phyloP scores from a whole-genome alignment of 306 rosid species.

The Prunus mira region DNA sequence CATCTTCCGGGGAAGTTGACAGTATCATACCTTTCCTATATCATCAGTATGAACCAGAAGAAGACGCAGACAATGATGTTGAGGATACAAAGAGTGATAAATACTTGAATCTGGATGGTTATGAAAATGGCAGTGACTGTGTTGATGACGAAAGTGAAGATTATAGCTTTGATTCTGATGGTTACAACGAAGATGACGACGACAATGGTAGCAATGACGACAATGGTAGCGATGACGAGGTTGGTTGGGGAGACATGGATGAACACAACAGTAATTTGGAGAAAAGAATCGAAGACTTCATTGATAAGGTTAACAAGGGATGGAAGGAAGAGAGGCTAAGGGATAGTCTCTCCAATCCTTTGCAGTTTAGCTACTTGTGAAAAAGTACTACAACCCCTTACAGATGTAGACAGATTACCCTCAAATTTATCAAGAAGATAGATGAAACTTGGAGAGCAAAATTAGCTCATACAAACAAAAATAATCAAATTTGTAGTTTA shows the following conservation, averaged over 20 bases:
- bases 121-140: neutral
- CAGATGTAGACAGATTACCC: neutral
- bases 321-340: conserved; percentile 35
- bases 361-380: neutral
- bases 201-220: neutral
- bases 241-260: conserved; percentile 15
- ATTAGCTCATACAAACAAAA: neutral
- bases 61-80: neutral
- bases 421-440: neutral
- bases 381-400: neutral
- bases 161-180: neutral
- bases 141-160: conserved; percentile 12
- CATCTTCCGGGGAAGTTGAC: conserved; percentile 19
- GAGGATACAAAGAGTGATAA: neutral
- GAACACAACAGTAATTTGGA: conserved; percentile 28
- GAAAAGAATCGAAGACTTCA: conserved; percentile 35
- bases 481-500: neutral
- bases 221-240: conserved; percentile 4
- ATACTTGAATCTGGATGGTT: neutral
- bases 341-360: conserved; percentile 2
- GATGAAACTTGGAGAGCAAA: neutral
- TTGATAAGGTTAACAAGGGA: conserved; percentile 30
- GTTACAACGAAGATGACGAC: conserved; percentile 8
- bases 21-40: neutral
- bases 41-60: conserved; percentile 14